These are phyloP conservation scores for Recurvomyces mirabilis DNA, from an alignment of 495 filamentous ascomycete genomes.

Conservation along the genomic window DNA sequence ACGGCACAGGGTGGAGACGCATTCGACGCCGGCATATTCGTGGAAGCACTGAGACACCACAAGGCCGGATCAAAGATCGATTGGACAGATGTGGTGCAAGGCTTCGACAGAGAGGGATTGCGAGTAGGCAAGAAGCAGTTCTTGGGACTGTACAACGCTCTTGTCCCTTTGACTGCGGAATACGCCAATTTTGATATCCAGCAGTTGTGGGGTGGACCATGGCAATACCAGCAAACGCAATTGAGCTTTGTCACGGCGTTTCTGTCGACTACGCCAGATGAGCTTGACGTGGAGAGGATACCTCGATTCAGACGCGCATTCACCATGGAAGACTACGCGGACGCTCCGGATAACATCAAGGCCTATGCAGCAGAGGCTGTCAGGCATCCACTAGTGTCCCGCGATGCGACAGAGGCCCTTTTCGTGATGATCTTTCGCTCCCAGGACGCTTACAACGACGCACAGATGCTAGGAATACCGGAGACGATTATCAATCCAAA, in stretches of 20 bases:
- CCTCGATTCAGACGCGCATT: slow-evolving; percentile 71
- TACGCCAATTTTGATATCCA: slow-evolving; percentile 60
- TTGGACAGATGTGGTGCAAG: slow-evolving; percentile 71
- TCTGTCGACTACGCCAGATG: slow-evolving; percentile 52
- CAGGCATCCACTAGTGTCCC: slow-evolving; percentile 79
- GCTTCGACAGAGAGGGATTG: slow-evolving; percentile 71
- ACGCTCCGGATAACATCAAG: slow-evolving; percentile 57
- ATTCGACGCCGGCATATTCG: slow-evolving; percentile 63
- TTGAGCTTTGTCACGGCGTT: slow-evolving; percentile 82
- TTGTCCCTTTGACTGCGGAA: slow-evolving; percentile 57
- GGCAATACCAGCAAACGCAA: slow-evolving; percentile 76
- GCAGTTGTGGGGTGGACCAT: slow-evolving; percentile 79
- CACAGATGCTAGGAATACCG: slow-evolving; percentile 36
- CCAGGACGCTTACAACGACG: slow-evolving; percentile 31
- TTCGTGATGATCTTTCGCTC: slow-evolving; percentile 43
- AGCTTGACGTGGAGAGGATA: slow-evolving; percentile 71
- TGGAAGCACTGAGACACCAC: slow-evolving; percentile 48
- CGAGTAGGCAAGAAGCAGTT: slow-evolving; percentile 70
- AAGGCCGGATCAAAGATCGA: slow-evolving; percentile 50
- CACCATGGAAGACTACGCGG: slow-evolving; percentile 60
- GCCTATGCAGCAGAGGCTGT: slow-evolving; percentile 60
- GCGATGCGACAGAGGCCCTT: slow-evolving; percentile 61
- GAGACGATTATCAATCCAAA: slow-evolving; percentile 57
- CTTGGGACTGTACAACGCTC: slow-evolving; percentile 59
- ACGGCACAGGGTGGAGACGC: slow-evolving; percentile 51